These are phyloP conservation scores for Brassica incana DNA, from an alignment of 345 rosid genomes.

Conservation along the genomic window DNA sequence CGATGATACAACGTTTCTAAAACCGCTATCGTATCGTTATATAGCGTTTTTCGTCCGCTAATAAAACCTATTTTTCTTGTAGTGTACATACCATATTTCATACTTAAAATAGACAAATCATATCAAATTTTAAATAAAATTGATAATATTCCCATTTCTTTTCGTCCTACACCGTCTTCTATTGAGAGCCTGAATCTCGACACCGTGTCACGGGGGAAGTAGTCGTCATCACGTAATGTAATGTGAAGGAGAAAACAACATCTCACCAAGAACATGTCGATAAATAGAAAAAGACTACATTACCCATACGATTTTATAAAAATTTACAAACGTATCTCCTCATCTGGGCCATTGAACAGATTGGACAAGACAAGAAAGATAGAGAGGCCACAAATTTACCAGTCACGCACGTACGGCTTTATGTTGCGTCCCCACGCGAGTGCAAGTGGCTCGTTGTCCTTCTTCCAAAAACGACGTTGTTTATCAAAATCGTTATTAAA, in stretches of 20 bases:
- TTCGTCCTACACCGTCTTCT: neutral
- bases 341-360: neutral
- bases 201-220: conserved; percentile 27
- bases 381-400: conserved; percentile 27
- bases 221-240: conserved; percentile 27
- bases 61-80: too few relatives aligned
- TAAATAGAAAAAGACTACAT: neutral
- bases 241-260: neutral
- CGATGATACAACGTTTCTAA: too few relatives aligned
- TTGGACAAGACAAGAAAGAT: conserved; percentile 35
- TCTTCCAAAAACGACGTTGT: conserved; percentile 20
- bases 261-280: neutral
- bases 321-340: conserved; percentile 1
- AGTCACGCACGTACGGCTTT: conserved; percentile 34
- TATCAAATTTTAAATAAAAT: neutral
- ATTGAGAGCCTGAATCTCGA: neutral
- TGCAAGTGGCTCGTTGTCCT: conserved; percentile 39
- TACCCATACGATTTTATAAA: neutral
- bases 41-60: too few relatives aligned
- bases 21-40: too few relatives aligned
- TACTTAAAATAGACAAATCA: neutral
- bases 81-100: neutral
- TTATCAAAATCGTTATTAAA: conserved; percentile 2
- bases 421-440: conserved; percentile 29
- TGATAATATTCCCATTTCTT: neutral